Percentiles rank a stretch among this genome's conserved stretches.
Conservation (phyloP, 371 early-diverging fungal genomes). For the Mucor irregularis region DNA sequence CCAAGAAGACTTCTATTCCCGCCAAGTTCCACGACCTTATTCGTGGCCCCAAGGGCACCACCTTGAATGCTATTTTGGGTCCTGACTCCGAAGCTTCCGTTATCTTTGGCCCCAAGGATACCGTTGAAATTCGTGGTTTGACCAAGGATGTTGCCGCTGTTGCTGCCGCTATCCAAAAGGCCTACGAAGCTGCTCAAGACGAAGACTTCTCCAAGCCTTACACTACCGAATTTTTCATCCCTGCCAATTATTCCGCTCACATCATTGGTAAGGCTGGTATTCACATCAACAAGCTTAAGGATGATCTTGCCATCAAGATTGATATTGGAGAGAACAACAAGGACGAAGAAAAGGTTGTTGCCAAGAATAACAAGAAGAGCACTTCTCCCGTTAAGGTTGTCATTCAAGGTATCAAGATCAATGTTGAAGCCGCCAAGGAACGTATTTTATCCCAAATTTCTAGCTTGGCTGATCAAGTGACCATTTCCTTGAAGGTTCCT, state of each 20-base stretch:
- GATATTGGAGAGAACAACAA: slow-evolving; percentile 65
- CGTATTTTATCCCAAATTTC: slow-evolving; percentile 71
- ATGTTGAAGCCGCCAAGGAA: slow-evolving; percentile 74
- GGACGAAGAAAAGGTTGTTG: slow-evolving; percentile 32
- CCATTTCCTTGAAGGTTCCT: slow-evolving; percentile 62
- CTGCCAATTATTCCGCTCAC: slow-evolving; percentile 71
- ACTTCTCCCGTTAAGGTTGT: slow-evolving; percentile 60
- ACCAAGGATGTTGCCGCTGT: slow-evolving; percentile 74
- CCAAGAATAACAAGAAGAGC: slow-evolving; percentile 42
- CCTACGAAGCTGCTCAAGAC: slow-evolving; percentile 69
- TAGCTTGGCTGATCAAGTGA: slow-evolving; percentile 74
- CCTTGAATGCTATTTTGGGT: slow-evolving; percentile 65
- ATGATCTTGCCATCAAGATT: slow-evolving; percentile 77
- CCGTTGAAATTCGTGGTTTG: slow-evolving; percentile 81
- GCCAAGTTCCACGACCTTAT: slow-evolving; percentile 76
- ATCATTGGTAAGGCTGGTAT: slow-evolving; percentile 90
- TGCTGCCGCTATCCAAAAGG: slow-evolving; percentile 60
- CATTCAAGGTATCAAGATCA: slow-evolving; percentile 80
- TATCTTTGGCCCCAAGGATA: slow-evolving; percentile 63
- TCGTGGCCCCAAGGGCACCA: slow-evolving; percentile 73
- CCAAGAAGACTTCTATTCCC: slow-evolving; percentile 65
- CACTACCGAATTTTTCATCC: slow-evolving; percentile 68
- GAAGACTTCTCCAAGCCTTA: slow-evolving; percentile 69
- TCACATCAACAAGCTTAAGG: slow-evolving; percentile 77
- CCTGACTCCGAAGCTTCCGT: slow-evolving; percentile 65